Evolutionary conservation across 2,329 filamentous ascomycete genomes (phyloP).

Genomic region (Cordyceps javanica): DNA sequence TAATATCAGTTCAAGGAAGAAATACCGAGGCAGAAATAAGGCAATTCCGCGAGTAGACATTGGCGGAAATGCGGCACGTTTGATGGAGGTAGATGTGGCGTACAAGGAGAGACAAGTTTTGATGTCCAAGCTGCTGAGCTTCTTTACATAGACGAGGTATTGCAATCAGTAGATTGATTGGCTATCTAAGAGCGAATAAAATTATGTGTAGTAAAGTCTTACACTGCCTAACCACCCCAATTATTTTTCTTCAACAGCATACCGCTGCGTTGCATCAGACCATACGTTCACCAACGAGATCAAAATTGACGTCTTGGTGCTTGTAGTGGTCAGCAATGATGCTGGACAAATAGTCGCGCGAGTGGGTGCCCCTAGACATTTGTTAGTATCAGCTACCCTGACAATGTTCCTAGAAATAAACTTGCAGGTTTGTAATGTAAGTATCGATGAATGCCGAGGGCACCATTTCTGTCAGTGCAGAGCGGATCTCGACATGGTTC

Average conservation of each 20-base stretch:
- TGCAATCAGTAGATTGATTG: neutral
- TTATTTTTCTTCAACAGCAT: no score
- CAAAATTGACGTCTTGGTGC: conserved; percentile 61
- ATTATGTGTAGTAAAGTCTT: neutral
- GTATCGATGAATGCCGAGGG: conserved; percentile 68
- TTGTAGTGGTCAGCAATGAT: conserved; percentile 73
- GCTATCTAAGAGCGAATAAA: neutral
- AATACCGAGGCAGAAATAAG: no score
- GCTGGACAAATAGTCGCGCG: conserved; percentile 64
- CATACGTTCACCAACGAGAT: conserved; percentile 31
- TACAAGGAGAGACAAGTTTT: no score
- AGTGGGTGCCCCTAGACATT: conserved; percentile 54
- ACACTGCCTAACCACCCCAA: no score
- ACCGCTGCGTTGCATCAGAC: neutral
- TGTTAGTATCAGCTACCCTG: conserved; percentile 5
- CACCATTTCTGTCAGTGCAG: conserved; percentile 77
- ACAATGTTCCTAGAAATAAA: conserved; percentile 11
- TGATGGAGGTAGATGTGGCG: no score
- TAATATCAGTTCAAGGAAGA: no score
- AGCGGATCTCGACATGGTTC: conserved; percentile 69
- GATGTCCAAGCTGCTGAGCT: no score
- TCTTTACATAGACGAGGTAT: no score
- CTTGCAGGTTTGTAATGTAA: conserved; percentile 73
- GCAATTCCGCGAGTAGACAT: no score
- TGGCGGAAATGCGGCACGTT: no score